These are phyloP conservation scores for Rhododendron mucronatum DNA, from an alignment of 148 eudicot species.

Conservation along the genomic window DNA sequence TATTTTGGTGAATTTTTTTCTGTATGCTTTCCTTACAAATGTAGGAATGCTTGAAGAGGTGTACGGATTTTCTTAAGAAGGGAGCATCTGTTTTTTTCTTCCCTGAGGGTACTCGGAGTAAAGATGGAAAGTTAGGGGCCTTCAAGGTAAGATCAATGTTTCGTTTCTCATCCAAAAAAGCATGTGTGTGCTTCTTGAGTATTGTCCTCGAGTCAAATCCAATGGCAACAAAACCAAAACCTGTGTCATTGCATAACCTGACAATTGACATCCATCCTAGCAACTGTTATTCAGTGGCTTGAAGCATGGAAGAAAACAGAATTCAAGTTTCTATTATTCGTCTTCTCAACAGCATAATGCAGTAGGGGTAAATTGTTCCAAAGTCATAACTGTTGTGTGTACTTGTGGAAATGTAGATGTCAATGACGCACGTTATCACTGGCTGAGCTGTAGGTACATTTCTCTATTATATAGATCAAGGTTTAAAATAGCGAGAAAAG, in stretches of 20 bases:
- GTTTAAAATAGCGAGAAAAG: neutral
- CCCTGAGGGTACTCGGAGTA: slow-evolving; percentile 96
- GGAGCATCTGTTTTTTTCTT: slow-evolving; percentile 94
- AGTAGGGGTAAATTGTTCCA: neutral
- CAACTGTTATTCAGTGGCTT: neutral
- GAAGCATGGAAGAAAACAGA: neutral
- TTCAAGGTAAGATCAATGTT: slow-evolving; percentile 67
- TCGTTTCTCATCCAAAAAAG: neutral
- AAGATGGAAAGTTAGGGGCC: slow-evolving; percentile 73
- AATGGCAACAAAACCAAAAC: neutral
- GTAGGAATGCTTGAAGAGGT: slow-evolving; percentile 80
- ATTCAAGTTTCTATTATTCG: neutral
- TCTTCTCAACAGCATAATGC: neutral
- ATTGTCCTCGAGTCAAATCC: neutral
- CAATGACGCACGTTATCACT: neutral
- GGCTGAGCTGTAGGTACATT: neutral
- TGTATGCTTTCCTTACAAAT: neutral
- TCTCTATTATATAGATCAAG: neutral
- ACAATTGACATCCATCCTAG: neutral
- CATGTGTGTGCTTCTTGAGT: neutral
- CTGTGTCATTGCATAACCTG: neutral
- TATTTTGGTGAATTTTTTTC: neutral
- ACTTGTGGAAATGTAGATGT: neutral
- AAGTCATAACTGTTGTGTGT: neutral
- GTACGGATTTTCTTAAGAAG: slow-evolving; percentile 74